These are phyloP conservation scores for Phyllosticta citrichinensis DNA, from an alignment of 2,329 filamentous ascomycete species.

Conservation along the genomic window DNA sequence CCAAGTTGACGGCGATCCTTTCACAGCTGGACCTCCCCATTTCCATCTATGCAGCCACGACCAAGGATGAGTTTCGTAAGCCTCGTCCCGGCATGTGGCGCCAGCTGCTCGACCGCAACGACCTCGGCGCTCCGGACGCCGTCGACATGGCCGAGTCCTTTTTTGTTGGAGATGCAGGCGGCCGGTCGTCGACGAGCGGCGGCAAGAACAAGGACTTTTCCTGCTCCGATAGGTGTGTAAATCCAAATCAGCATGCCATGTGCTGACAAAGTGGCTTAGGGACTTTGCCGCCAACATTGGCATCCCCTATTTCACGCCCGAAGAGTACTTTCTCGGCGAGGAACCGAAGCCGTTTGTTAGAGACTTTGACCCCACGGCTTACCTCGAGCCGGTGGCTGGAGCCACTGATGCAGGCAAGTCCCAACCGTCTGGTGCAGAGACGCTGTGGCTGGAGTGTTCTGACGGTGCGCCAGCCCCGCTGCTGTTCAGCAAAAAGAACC, in stretches of 20 bases:
- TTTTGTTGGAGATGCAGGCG: conserved; percentile 82
- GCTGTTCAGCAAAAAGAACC: conserved; percentile 49
- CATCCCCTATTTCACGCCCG: conserved; percentile 72
- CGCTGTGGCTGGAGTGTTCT: neutral
- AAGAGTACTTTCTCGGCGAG: conserved; percentile 78
- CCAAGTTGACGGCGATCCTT: conserved; percentile 63
- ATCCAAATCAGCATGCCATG: conserved; percentile 10
- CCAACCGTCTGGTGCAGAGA: neutral
- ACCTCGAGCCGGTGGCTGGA: conserved; percentile 30
- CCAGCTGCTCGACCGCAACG: conserved; percentile 46
- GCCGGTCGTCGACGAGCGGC: conserved; percentile 33
- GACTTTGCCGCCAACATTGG: conserved; percentile 82
- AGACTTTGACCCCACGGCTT: conserved; percentile 59
- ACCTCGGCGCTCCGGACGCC: conserved; percentile 37
- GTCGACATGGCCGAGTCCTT: conserved; percentile 65
- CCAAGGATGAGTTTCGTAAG: conserved; percentile 73
- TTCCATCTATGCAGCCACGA: conserved; percentile 77
- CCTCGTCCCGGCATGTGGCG: conserved; percentile 85
- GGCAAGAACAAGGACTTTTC: conserved; percentile 47
- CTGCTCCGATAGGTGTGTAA: conserved; percentile 45
- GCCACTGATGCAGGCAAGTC: conserved; percentile 26
- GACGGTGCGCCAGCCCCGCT: conserved; percentile 16
- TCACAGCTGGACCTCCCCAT: conserved; percentile 64
- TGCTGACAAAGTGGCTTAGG: conserved; percentile 29
- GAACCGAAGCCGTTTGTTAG: conserved; percentile 54